These are phyloP conservation scores for Salix exigua DNA, from an alignment of 345 rosid genomes.

Conservation along the genomic window DNA sequence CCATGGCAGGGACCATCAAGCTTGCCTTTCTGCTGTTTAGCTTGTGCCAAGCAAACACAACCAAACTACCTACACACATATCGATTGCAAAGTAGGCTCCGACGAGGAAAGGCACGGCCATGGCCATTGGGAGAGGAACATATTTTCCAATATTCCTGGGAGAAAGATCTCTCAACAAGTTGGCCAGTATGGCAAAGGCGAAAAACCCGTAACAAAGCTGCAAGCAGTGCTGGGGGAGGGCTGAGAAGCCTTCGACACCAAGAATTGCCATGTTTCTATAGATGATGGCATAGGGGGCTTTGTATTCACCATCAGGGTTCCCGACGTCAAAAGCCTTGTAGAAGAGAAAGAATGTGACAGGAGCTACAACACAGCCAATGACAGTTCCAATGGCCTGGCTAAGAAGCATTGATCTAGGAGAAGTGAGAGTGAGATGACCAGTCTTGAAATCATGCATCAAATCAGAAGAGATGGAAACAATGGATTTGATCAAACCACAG, in stretches of 20 bases:
- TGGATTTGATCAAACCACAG: constrained; percentile 84
- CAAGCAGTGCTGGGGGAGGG: constrained; percentile 75
- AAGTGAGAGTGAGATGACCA: constrained; percentile 81
- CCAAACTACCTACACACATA: constrained; percentile 35
- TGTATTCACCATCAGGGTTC: constrained; percentile 83
- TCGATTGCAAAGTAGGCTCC: constrained; percentile 87
- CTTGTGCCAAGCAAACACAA: constrained; percentile 29
- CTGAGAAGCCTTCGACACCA: constrained; percentile 91
- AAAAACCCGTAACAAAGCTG: constrained; percentile 89
- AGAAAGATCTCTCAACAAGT: constrained; percentile 53
- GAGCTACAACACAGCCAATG: constrained; percentile 84
- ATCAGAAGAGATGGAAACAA: constrained; percentile 79
- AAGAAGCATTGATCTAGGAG: constrained; percentile 82
- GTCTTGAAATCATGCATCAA: constrained; percentile 97
- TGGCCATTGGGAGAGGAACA: constrained; percentile 92
- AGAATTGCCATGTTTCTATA: constrained; percentile 93
- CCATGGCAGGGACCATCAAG: constrained; percentile 77
- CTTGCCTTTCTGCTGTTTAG: constrained; percentile 37
- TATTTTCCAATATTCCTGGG: constrained; percentile 56
- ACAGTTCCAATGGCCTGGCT: constrained; percentile 86
- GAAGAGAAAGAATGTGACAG: constrained; percentile 76
- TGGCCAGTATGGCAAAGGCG: constrained; percentile 61
- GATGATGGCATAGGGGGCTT: constrained; percentile 87
- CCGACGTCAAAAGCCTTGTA: constrained; percentile 90
- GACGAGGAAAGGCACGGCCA: constrained; percentile 93